Base-by-base conservation (phyloP, 2,329 filamentous ascomycete species). In the Aspergillus costaricaensis region DNA sequence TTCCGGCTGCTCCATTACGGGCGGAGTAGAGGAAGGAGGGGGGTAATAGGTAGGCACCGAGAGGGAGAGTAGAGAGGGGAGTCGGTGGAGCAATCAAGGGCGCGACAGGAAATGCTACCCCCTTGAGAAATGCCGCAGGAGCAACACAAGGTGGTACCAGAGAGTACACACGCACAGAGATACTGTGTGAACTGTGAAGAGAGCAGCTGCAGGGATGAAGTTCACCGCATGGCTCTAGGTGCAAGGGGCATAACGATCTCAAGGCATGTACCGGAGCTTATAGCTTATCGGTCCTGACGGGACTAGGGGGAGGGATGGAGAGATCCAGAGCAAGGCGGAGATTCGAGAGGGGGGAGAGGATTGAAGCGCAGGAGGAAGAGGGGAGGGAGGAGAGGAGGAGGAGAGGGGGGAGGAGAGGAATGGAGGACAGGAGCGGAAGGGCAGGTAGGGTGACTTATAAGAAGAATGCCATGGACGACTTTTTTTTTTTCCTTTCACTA, bases 1-100 rank as follows among this genome's bases (percentile, higher is more conserved):
- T 66, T 72, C 73, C 64, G 70, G 72, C 51, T 68, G 68, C 63
- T 59, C 65, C 73, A 75, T 75, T 60, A 61, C 63, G 62, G 66
- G 60, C 58, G 60, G 59, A 60, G 50, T 60, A 52, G 55, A 49
- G 39, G 50, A 44, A 47, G 44, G 51, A 54, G 39, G 55, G 61
- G 54, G 50, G 60, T 60, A 50, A 60, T 52, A 58, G 32, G 21
- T 52, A 54, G 30, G 38, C 41, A 43, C 38, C 41, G 48, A 39
- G 9, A 30, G 50, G 38, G 50, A 38, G 8, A 25, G 19, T 62
- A 36, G 32, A 36, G 32, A 36, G 32, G 32, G 32, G 32, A 63
- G 55, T 61, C 44, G 62, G 62, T 62, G 64, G 62, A 64, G 52
- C 61, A 67, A 65, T 60, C 60, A 64, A 67, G 57, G 60, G 65